Percentiles rank a stretch among this genome's conserved stretches.
Conservation (phyloP, 2,329 filamentous ascomycete species). For the Botrytis tulipae region DNA sequence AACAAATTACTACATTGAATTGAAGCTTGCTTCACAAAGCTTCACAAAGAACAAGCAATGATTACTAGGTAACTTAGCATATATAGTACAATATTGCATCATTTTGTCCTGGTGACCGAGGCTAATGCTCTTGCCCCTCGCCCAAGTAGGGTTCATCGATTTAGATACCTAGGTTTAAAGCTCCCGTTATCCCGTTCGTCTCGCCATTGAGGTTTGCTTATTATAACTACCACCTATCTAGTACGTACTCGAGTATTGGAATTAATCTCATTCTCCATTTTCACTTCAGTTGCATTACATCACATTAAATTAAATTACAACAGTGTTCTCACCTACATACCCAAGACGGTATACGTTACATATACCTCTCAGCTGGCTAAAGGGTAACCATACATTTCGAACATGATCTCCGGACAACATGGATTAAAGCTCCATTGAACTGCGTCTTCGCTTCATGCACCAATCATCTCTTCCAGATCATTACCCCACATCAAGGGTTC, state of each 20-base stretch:
- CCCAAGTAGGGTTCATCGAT: not conserved
- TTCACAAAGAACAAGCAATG: not conserved
- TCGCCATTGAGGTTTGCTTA: not conserved
- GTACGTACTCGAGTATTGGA: not conserved
- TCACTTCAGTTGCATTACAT: not conserved
- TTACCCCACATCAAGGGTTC: slow-evolving; percentile 12
- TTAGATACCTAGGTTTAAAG: not conserved
- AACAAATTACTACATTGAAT: not conserved
- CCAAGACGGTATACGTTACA: not conserved
- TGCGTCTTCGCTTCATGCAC: slow-evolving; percentile 6
- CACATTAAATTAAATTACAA: not conserved
- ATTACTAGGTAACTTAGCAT: not conserved
- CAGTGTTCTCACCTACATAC: not conserved
- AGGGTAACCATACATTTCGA: not conserved
- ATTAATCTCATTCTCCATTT: not conserved
- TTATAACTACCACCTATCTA: too few species aligned
- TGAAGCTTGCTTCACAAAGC: not conserved
- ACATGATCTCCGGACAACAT: slow-evolving; percentile 2
- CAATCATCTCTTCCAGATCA: not conserved
- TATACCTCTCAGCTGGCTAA: not conserved
- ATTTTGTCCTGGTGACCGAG: not conserved
- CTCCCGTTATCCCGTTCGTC: not conserved
- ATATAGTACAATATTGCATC: not conserved
- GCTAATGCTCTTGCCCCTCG: not conserved
- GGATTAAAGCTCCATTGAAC: slow-evolving; percentile 1